A percentile compares a stretch with the other conserved stretches of the same genome.
Conservation (phyloP, 352 stramenopile genomes). For the Phytophthora litchii region DNA sequence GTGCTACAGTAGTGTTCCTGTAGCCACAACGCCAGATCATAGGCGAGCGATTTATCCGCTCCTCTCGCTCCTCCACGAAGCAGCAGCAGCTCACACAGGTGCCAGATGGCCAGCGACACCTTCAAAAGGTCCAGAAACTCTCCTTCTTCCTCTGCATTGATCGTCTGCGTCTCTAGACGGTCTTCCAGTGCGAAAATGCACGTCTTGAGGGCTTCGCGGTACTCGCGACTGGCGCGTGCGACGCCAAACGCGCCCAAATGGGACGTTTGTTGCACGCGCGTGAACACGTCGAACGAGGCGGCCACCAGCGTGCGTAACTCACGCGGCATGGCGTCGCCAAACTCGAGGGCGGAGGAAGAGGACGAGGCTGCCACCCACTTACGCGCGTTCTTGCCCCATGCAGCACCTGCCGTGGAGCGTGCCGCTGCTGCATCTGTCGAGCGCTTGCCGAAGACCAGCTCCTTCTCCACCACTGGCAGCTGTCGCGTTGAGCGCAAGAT, state of each 20-base stretch:
- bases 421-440: slow-evolving; percentile 17
- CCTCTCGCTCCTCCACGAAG: slow-evolving; percentile 56
- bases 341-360: slow-evolving; percentile 5
- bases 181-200: slow-evolving; percentile 74
- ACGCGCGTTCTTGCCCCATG: slow-evolving; percentile 60
- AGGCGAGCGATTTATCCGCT: slow-evolving; percentile 64
- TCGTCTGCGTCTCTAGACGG: slow-evolving; percentile 33
- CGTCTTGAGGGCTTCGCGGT: slow-evolving; percentile 71
- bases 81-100: slow-evolving; percentile 80
- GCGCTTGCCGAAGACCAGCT: slow-evolving; percentile 34
- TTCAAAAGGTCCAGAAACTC: slow-evolving; percentile 73
- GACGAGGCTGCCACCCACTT: slow-evolving; percentile 42
- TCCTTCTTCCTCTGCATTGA: slow-evolving; percentile 39
- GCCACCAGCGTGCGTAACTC: slow-evolving; percentile 66
- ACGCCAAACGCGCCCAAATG: slow-evolving; percentile 23
- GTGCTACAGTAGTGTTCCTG: slow-evolving; percentile 75
- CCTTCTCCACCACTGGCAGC: slow-evolving; percentile 47
- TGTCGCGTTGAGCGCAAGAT: slow-evolving; percentile 49
- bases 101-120: slow-evolving; percentile 79
- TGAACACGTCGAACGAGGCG: slow-evolving; percentile 68
- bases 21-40: slow-evolving; percentile 76
- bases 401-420: slow-evolving; percentile 34
- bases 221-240: slow-evolving; percentile 60
- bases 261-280: slow-evolving; percentile 32
- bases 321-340: slow-evolving; percentile 47